A percentile compares a stretch with the other conserved stretches of the same genome.
Conservation (phyloP, 192 early-diverging fungal genomes). For the Phycomyces nitens region DNA sequence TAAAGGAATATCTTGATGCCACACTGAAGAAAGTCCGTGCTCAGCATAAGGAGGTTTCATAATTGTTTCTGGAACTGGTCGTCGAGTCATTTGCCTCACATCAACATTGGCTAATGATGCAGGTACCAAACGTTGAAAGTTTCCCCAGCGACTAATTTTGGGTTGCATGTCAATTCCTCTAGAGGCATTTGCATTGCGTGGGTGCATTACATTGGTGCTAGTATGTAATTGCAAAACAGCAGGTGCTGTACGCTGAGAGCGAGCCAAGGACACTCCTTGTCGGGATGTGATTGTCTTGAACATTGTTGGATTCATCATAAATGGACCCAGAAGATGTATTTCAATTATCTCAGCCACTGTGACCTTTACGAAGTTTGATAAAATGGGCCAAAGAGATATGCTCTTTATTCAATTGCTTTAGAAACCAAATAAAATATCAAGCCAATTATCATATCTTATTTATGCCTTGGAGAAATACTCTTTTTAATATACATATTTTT, state of each 20-base stretch:
- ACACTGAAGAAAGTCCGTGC: slow-evolving; percentile 46
- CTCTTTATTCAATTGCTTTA: background rate
- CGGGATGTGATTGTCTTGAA: background rate
- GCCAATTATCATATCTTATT: no score
- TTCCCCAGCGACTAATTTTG: slow-evolving; percentile 3
- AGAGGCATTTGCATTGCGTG: background rate
- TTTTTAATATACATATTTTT: no score
- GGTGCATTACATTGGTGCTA: background rate
- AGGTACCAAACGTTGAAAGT: slow-evolving; percentile 24
- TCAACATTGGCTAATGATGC: slow-evolving; percentile 18
- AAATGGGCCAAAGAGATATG: background rate
- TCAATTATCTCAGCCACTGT: slow-evolving; percentile 4
- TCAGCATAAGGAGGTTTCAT: slow-evolving; percentile 55
- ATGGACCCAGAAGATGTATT: background rate
- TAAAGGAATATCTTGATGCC: slow-evolving; percentile 43
- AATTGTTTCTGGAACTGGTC: slow-evolving; percentile 42
- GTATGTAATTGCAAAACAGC: background rate
- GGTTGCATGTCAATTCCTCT: background rate
- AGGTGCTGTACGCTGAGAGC: background rate
- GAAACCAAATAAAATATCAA: no score
- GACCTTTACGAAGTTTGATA: background rate
- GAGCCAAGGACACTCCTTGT: background rate
- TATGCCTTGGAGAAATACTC: no score
- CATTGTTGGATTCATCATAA: background rate
- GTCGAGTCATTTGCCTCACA: slow-evolving; percentile 19